Evolutionary conservation across 2,329 filamentous ascomycete genomes (phyloP), one percentile per base, ranked within the genome.

Genomic region (Trichoderma asperellum): DNA sequence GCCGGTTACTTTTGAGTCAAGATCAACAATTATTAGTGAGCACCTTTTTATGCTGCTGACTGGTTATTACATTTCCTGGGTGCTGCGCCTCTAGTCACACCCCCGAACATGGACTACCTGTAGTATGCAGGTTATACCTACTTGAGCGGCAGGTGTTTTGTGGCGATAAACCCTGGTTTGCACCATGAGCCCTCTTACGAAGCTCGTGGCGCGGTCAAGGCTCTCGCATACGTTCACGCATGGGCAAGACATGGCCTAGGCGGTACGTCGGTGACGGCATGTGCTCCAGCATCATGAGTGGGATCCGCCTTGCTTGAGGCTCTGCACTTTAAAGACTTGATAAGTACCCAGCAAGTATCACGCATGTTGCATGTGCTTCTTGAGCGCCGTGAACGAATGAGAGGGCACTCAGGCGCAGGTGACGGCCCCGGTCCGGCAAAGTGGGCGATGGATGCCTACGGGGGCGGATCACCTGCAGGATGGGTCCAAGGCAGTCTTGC

Each of bases 391-490:
- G 59, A 32, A 47, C 37, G 59, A 34, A 52, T 21, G 18, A 29
- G 37, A 21, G 43, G 40, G 14, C 12, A 43, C 43, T 49, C 32
- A 55, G 18, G 64, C n/a, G 55, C 64, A 67, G 64, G 64, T 69
- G 67, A 63, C 47, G 35, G 67, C 67, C 58, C 24, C n/a, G 60
- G 29, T 40, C 24, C 60, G 37, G 57, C 14, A 24, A 56, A 64
- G 52, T 56, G 49, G 62, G 62, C 43, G 35, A 43, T 43, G 62
- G 59, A 32, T 62, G 59, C 59, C 62, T 65, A 49, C 21, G 14
- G 29, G 59, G 40, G 57, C 57, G 57, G 14, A 65, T 65, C 62
- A 65, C 62, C 62, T 65, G 62, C 62, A 65, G 43, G 47, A 49
- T 21, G 62, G 62, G 5, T 16, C 52, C 62, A 65, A 62, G 59